Percentiles rank a stretch among this genome's conserved stretches.
Conservation (phyloP, 108 stramenopile species). For the Discostella stelligeroides region DNA sequence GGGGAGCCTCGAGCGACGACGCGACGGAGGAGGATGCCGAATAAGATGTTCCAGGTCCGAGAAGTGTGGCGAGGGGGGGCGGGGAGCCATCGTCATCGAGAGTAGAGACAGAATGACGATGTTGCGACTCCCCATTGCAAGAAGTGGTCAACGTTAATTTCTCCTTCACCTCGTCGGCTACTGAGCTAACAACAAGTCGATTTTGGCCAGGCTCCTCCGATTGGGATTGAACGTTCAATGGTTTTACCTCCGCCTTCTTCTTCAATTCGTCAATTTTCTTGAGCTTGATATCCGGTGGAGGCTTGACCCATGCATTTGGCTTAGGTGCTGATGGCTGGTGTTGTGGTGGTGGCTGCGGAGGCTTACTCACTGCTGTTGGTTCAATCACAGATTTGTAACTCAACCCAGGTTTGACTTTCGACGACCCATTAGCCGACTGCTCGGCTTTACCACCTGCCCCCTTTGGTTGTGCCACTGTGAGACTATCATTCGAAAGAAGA, state of each 20-base stretch:
- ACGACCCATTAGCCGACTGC: constrained; percentile 19
- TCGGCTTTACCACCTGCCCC: background rate
- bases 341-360: background rate
- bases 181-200: background rate
- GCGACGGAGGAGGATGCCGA: constrained; percentile 84
- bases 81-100: constrained; percentile 46
- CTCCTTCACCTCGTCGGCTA: background rate
- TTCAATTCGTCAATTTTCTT: constrained; percentile 4
- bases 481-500: constrained; percentile 1
- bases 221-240: background rate
- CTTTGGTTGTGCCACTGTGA: constrained; percentile 7
- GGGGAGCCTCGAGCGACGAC: constrained; percentile 83
- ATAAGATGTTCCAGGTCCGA: constrained; percentile 69
- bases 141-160: background rate
- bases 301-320: constrained; percentile 27
- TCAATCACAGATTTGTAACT: constrained; percentile 54
- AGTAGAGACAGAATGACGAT: constrained; percentile 21
- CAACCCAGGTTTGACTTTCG: constrained; percentile 46
- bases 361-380: constrained; percentile 14
- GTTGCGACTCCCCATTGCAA: constrained; percentile 5
- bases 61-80: constrained; percentile 68
- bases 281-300: constrained; percentile 7
- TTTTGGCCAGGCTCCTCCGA: background rate
- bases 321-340: constrained; percentile 13
- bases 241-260: constrained; percentile 1